These are phyloP conservation scores for Stenocarpella maydis DNA, from an alignment of 2,329 filamentous ascomycete species.

Conservation along the genomic window DNA sequence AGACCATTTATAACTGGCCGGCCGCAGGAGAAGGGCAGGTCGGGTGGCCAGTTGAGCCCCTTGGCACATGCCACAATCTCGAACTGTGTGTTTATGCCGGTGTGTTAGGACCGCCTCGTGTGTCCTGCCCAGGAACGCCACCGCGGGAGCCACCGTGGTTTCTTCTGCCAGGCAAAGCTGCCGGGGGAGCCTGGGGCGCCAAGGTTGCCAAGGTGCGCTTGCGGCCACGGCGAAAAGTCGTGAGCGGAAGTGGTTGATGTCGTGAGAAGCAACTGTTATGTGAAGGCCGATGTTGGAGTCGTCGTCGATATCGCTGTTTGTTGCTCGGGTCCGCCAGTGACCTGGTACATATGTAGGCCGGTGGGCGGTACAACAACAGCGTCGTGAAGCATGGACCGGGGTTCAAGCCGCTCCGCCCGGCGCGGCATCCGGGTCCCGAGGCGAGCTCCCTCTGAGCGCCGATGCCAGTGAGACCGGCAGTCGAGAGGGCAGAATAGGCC, in stretches of 20 bases:
- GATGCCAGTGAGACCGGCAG: not conserved
- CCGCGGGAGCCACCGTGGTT: not conserved
- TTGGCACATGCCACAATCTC: not conserved
- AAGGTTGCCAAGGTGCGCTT: conserved; percentile 23
- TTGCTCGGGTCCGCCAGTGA: not conserved
- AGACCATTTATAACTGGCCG: not conserved
- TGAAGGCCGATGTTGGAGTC: too few species aligned
- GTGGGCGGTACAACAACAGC: not conserved
- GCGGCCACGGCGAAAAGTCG: conserved; percentile 2
- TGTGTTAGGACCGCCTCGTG: not conserved
- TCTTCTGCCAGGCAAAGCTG: too few species aligned
- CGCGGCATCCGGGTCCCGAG: too few species aligned
- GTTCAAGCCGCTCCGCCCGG: not conserved
- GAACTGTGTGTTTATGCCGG: not conserved
- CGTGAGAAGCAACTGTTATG: not conserved
- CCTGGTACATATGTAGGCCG: not conserved
- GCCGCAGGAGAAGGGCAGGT: not conserved
- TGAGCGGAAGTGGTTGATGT: not conserved
- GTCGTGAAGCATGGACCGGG: not conserved
- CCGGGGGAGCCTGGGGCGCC: not conserved
- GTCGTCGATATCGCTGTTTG: not conserved
- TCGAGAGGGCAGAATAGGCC: not conserved
- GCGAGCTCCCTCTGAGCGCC: not conserved
- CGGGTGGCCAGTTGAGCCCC: not conserved
- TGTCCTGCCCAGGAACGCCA: not conserved